Evolutionary conservation across 495 filamentous ascomycete species (phyloP), one percentile per base, ranked within the genome.

Genomic region (Aspergillus kassunensis): DNA sequence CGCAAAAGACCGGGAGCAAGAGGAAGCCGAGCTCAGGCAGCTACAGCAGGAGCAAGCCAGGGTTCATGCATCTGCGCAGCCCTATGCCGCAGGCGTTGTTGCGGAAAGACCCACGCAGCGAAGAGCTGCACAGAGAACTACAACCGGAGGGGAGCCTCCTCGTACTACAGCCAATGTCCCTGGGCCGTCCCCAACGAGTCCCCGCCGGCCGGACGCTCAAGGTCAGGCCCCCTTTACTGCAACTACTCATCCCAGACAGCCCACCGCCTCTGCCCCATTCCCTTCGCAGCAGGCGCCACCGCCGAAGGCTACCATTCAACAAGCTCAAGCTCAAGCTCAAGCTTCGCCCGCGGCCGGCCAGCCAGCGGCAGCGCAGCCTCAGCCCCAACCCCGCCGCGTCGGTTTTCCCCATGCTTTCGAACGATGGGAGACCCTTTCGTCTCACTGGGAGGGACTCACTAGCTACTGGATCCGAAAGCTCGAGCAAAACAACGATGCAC

Each of bases 371-470:
- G 29, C 54, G 19, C 53, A 52, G 25, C 8, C 48, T 20, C 30
- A 44, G 43, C 54, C 56, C 23, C 60, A 72, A 40, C 64, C 63
- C 36, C 63, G 62, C 34, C 75, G 76, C 24, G 66, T 68, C 15
- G 71, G 85, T 3, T 95, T 97, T 65, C 93, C 95, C 13, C 95
- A 98, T 70, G 93, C 93, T 1, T 98, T 98, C 57, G 91, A 98
- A 66, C 81, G 93, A 35, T 98, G 95, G 93, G 93, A 98, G 58
- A 89, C 86, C 0, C 74, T 98, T 6, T 97, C 95, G 0, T 93
- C 95, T 12, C 93, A 97, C 57, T 98, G 95, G 93, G 93, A 98
- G 66, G 93, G 93, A 13, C 79, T 97, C 51, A 98, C 93, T 1
- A 88, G 89, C 45, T 97, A 95, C 71, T 97, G 93, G 93, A 92